These are phyloP conservation scores for Sclerotinia minor DNA, from an alignment of 2,329 filamentous ascomycete genomes.

Conservation along the genomic window DNA sequence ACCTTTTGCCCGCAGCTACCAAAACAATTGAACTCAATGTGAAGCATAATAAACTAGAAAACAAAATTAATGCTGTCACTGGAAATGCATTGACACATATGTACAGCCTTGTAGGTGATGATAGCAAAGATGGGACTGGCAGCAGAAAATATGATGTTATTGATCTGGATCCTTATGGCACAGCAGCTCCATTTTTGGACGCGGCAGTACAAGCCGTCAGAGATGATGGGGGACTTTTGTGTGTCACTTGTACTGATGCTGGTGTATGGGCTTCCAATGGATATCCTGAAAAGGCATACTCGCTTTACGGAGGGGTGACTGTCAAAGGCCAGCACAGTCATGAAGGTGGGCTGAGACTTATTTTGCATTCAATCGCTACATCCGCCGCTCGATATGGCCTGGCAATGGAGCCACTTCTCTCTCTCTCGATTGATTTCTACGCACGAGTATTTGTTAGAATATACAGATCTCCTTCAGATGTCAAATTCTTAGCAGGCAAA, in stretches of 20 bases:
- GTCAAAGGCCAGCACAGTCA: conserved; percentile 84
- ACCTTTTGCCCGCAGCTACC: conserved; percentile 75
- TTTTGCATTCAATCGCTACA: conserved; percentile 77
- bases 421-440: conserved; percentile 95
- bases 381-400: conserved; percentile 84
- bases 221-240: conserved; percentile 84
- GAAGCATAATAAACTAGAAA: conserved; percentile 72
- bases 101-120: conserved; percentile 67
- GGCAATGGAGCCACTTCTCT: conserved; percentile 85
- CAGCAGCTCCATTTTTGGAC: conserved; percentile 89
- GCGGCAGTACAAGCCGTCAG: conserved; percentile 81
- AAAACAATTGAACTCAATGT: conserved; percentile 83
- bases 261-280: conserved; percentile 92
- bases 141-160: conserved; percentile 83
- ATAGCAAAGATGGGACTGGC: conserved; percentile 39
- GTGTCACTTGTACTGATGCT: conserved; percentile 95
- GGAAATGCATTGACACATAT: conserved; percentile 89
- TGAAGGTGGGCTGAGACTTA: conserved; percentile 83
- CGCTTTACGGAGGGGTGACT: conserved; percentile 88
- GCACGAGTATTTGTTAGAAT: conserved; percentile 84
- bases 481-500: conserved; percentile 88
- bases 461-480: conserved; percentile 74
- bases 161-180: conserved; percentile 94
- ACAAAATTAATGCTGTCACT: conserved; percentile 70
- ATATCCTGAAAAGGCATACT: conserved; percentile 90